Conservation (phyloP, 2,329 filamentous ascomycete genomes). For the Drechslera avenae region DNA sequence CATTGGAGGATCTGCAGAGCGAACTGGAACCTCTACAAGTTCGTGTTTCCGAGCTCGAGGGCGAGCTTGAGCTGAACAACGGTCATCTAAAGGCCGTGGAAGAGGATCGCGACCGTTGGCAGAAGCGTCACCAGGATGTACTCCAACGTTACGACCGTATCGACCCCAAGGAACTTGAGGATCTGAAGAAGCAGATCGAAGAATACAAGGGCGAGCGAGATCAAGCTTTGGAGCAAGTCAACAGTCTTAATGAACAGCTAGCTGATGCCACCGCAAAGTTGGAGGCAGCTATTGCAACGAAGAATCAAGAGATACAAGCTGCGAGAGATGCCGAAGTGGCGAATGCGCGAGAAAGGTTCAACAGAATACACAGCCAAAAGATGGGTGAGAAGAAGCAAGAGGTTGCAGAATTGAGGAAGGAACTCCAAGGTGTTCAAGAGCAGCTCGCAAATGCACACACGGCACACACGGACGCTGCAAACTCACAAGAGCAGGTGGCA, state of each 20-base stretch:
- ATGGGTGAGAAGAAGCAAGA: conserved; percentile 53
- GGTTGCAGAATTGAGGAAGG: conserved; percentile 50
- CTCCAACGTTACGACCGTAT: conserved; percentile 94
- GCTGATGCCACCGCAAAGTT: conserved; percentile 46
- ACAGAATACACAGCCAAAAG: conserved; percentile 42
- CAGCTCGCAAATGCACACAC: conserved; percentile 23
- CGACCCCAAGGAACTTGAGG: conserved; percentile 90
- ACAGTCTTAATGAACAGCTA: conserved; percentile 55
- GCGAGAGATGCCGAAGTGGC: conserved; percentile 25
- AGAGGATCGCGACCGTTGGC: conserved; percentile 91
- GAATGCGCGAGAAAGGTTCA: conserved; percentile 60
- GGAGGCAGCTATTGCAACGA: conserved; percentile 44
- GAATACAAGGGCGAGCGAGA: conserved; percentile 58
- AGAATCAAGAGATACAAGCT: conserved; percentile 9
- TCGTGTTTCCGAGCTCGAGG: conserved; percentile 80
- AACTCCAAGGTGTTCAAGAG: conserved; percentile 66
- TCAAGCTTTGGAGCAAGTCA: conserved; percentile 57
- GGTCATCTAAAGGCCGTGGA: conserved; percentile 88
- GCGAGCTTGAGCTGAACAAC: conserved; percentile 77
- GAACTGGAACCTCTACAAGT: conserved; percentile 83
- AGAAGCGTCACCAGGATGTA: conserved; percentile 94
- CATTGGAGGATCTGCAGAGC: conserved; percentile 73
- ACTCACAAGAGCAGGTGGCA: conserved; percentile 63
- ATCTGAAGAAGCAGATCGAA: conserved; percentile 78
- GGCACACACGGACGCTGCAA: conserved; percentile 22